Evolutionary conservation across 495 filamentous ascomycete genomes (phyloP), one percentile per base, ranked within the genome.

Genomic region (Bacidia rubella): DNA sequence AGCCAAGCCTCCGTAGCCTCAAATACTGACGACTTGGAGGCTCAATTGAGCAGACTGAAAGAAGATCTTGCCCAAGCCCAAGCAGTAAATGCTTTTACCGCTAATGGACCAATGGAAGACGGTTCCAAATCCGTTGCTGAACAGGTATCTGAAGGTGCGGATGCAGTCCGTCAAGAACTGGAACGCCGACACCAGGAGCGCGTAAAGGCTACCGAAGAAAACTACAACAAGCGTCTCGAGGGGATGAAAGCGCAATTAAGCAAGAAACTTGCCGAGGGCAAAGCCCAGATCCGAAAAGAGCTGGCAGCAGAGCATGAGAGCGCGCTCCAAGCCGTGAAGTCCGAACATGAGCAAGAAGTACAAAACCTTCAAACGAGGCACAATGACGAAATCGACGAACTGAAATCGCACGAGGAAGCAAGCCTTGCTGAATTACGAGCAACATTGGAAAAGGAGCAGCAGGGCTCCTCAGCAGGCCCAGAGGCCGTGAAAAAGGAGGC

Each of bases 201-300:
- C 40, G 74, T 82, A 32, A 64, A 72, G 42, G 75, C 78, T 53
- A 69, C 70, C 15, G 78, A 83, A 51, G 74, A 80, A 0, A 82
- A 77, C 51, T 63, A 84, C 48, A 81, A 84, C 57, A 70, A 74
- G 51, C 76, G 85, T 26, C 75, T 81, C 1, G 81, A 88, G 7
- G 79, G 76, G 61, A 78, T 92, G 75, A 90, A 86, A 63, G 74
- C 74, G 19, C 66, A 74, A 11, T 76, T 86, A 54, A 84, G 80
- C 52, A 80, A 75, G 58, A 86, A 82, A 60, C 69, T 94, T 4
- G 70, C 65, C 3, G 84, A 90, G 53, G 70, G 77, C 21, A 74
- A 65, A 43, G 66, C 70, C 32, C 60, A 66, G 38, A 59, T 69
- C 9, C 77, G 76, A 53, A 68, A 78, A 55, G 58, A 69, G 59